Evolutionary conservation across 2,329 filamentous ascomycete species (phyloP).

Genomic region (Emericellopsis atlantica): DNA sequence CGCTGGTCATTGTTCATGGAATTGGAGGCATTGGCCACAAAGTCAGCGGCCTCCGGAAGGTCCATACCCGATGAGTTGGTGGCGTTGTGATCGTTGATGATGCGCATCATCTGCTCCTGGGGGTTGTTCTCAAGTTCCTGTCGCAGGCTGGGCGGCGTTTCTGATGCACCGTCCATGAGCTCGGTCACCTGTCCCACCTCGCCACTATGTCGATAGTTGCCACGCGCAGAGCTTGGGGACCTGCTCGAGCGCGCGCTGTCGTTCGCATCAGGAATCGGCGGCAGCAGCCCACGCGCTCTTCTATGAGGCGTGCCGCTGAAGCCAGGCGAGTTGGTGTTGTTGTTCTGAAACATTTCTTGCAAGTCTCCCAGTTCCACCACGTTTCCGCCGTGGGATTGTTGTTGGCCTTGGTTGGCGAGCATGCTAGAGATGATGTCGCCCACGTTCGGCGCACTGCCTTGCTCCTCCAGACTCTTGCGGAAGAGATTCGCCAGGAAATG

Average conservation of each 20-base stretch:
- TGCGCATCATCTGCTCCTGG: slow-evolving; percentile 50
- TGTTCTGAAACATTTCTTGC: slow-evolving; percentile 24
- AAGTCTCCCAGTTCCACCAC: slow-evolving; percentile 51
- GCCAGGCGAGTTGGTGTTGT: slow-evolving; percentile 22
- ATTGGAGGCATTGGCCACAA: slow-evolving; percentile 42
- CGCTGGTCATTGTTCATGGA: slow-evolving; percentile 44
- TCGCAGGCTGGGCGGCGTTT: slow-evolving; percentile 37
- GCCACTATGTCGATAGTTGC: slow-evolving; percentile 10
- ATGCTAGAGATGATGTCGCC: slow-evolving; percentile 73
- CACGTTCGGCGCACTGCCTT: slow-evolving; percentile 62
- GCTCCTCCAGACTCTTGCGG: slow-evolving; percentile 80
- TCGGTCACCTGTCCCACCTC: slow-evolving; percentile 47
- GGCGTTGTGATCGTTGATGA: slow-evolving; percentile 53
- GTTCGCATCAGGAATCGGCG: slow-evolving; percentile 33
- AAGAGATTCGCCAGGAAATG: slow-evolving; percentile 96
- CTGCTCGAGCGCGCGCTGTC: slow-evolving; percentile 15
- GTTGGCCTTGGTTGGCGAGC: slow-evolving; percentile 42
- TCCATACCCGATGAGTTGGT: slow-evolving; percentile 33
- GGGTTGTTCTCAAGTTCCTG: slow-evolving; percentile 45
- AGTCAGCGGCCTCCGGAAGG: slow-evolving; percentile 33
- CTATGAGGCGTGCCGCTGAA: slow-evolving; percentile 27
- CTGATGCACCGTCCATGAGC: slow-evolving; percentile 36
- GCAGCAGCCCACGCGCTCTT: slow-evolving; percentile 39
- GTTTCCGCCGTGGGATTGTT: slow-evolving; percentile 24
- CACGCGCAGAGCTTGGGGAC: slow-evolving; percentile 6